Base-by-base conservation (phyloP, 495 filamentous ascomycete genomes). In the Penicillium turbatum region DNA sequence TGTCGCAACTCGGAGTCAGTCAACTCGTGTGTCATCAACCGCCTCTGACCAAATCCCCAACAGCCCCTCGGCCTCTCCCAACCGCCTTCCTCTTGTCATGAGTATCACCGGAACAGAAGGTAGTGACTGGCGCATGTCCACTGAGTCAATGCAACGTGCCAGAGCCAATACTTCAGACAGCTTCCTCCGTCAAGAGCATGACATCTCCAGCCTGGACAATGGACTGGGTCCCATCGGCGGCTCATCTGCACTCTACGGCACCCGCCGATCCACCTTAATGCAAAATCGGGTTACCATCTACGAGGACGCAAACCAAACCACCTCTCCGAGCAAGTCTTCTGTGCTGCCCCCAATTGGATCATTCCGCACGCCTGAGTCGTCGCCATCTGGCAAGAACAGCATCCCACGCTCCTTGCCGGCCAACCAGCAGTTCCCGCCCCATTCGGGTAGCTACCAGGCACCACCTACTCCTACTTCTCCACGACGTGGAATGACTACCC, bases 221-320 rank as follows among this genome's bases (percentile, higher is more conserved):
- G 47, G 45, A 8, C 47, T 56, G 4, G 64, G 37, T 6, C 32
- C 56, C 0, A 45, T 49, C 19, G 27, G 45, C 8, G 27, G 45
- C 13, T 9, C 43, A 0, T 57, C 61, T n/a, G 32, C 53, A 7
- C 6, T 39, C 1, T 42, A 48, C 19, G 42, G 31, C 2, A 37
- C 29, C 2, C 50, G 54, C 10, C 36, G 44, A 13, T 17, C 37
- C 12, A 39, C 54, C 1, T 51, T 53, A 2, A 52, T 65, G 5
- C 44, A 58, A 15, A 57, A 64, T 21, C 67, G 65, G n/a, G 68
- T 76, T 16, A 68, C 67, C 0, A 76, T 74, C 40, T 74, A 65
- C 62, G 72, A 76, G 61, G 72, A 74, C 47, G 54, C 53, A 17
- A 60, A 60, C 41, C 59, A 56, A 10, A 51, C 27, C 9, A 57